These are phyloP conservation scores for Penicillium fimorum DNA, from an alignment of 495 filamentous ascomycete species.

Conservation along the genomic window DNA sequence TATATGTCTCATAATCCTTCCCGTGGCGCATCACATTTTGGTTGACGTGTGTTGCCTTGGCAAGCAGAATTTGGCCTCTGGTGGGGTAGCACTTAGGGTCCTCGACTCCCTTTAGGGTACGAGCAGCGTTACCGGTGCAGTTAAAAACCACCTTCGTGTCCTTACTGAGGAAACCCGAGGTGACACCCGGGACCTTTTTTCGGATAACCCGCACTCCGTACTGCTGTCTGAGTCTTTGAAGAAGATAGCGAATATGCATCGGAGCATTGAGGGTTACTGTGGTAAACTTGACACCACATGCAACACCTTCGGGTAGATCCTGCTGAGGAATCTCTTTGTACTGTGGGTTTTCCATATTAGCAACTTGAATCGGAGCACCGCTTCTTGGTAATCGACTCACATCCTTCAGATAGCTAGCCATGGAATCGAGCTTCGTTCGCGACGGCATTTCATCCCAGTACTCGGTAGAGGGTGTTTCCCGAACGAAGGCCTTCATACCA, in stretches of 20 bases:
- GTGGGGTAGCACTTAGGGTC: constrained; percentile 33
- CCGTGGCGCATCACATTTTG: constrained; percentile 36
- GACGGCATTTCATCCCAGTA: constrained; percentile 33
- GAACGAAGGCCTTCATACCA: constrained; percentile 23
- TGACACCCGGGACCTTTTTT: constrained; percentile 17
- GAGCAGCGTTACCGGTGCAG: constrained; percentile 28
- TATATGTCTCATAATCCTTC: constrained; percentile 33
- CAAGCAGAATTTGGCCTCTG: constrained; percentile 40
- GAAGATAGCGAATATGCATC: constrained; percentile 22
- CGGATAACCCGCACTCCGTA: constrained; percentile 27
- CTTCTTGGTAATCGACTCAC: constrained; percentile 11
- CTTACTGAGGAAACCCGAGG: constrained; percentile 23
- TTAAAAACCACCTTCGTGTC: constrained; percentile 32
- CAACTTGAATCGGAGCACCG: not conserved
- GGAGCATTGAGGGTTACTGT: constrained; percentile 33
- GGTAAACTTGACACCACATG: constrained; percentile 28
- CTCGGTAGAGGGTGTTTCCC: constrained; percentile 22
- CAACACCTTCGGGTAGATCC: constrained; percentile 25
- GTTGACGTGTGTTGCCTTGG: constrained; percentile 29
- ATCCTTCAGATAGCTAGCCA: constrained; percentile 32
- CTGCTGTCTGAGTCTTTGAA: constrained; percentile 8
- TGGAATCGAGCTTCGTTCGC: constrained; percentile 26
- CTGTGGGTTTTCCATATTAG: not conserved
- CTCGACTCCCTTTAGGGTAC: constrained; percentile 22
- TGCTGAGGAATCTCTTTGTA: constrained; percentile 14